These are phyloP conservation scores for Maudiozyma pseudohumilis DNA, from an alignment of 805 yeast species.

Conservation along the genomic window DNA sequence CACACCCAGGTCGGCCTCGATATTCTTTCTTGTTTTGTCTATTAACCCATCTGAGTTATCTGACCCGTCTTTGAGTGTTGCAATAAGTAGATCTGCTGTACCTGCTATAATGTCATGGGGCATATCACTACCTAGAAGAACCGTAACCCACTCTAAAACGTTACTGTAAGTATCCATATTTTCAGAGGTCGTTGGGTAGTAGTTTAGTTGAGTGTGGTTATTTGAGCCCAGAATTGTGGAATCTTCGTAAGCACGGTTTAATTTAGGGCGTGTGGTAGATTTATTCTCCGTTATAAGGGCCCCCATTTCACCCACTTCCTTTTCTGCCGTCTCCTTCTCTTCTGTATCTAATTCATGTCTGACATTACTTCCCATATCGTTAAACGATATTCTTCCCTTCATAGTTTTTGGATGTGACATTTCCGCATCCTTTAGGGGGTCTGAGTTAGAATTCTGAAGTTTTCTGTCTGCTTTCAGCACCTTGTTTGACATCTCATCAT, in stretches of 20 bases:
- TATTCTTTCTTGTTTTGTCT: conserved; percentile 35
- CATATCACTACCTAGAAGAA: conserved; percentile 55
- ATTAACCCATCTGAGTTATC: conserved; percentile 10
- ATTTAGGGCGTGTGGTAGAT: conserved; percentile 4
- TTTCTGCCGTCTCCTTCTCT: conserved; percentile 14
- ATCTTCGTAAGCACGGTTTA: neutral
- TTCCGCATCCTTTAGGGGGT: conserved; percentile 36
- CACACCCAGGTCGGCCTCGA: conserved; percentile 39
- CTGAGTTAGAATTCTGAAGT: conserved; percentile 35
- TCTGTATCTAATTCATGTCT: conserved; percentile 2
- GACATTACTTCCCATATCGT: conserved; percentile 55
- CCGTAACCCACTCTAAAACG: conserved; percentile 50
- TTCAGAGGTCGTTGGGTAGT: conserved; percentile 51
- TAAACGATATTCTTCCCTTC: conserved; percentile 53
- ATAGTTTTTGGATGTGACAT: conserved; percentile 62
- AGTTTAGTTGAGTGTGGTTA: conserved; percentile 41
- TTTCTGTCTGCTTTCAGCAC: conserved; percentile 53
- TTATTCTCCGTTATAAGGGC: conserved; percentile 5
- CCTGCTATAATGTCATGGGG: conserved; percentile 54
- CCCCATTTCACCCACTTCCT: conserved; percentile 14
- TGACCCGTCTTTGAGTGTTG: conserved; percentile 14
- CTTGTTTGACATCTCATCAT: conserved; percentile 70
- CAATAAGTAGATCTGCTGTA: conserved; percentile 21
- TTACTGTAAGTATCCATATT: conserved; percentile 43
- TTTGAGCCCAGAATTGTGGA: conserved; percentile 29